Percentiles rank a stretch among this genome's conserved stretches.
Evolutionary conservation across 2,329 filamentous ascomycete genomes (phyloP).

Genomic region (Claviceps pazoutovae): DNA sequence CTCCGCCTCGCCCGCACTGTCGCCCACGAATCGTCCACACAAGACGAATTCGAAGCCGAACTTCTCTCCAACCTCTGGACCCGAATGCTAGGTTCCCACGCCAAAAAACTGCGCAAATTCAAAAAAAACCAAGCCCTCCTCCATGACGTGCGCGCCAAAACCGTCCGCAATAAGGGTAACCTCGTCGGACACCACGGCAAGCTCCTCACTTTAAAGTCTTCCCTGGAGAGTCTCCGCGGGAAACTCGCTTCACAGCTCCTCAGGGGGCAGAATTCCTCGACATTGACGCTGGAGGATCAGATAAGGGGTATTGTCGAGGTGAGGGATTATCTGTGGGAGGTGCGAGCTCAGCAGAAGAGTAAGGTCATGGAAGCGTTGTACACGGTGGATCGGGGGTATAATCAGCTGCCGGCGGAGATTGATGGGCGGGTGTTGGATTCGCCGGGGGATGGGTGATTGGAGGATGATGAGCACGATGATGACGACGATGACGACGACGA

Average conservation of each 20-base stretch:
- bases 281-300: slow-evolving; percentile 69
- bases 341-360: slow-evolving; percentile 67
- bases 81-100: slow-evolving; percentile 63
- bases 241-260: slow-evolving; percentile 79
- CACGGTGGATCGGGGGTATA: slow-evolving; percentile 6
- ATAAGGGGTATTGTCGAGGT: slow-evolving; percentile 71
- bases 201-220: slow-evolving; percentile 70
- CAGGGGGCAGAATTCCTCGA: slow-evolving; percentile 51
- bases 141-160: slow-evolving; percentile 64
- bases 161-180: slow-evolving; percentile 74
- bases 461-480: no score
- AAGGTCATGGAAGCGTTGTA: slow-evolving; percentile 64
- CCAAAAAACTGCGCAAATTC: slow-evolving; percentile 68
- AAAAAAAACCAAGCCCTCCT: slow-evolving; percentile 79
- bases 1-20: slow-evolving; percentile 76
- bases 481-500: no score
- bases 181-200: slow-evolving; percentile 78
- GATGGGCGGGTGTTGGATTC: not conserved
- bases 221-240: slow-evolving; percentile 68
- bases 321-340: slow-evolving; percentile 59
- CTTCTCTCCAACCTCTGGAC: slow-evolving; percentile 78
- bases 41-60: slow-evolving; percentile 70
- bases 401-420: not conserved
- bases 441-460: no score
- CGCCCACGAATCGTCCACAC: slow-evolving; percentile 65